Percentiles rank a stretch among this genome's conserved stretches.
phyloP scores from a whole-genome alignment of 495 filamentous ascomycete genomes.

The Bathelium albidoporum region DNA sequence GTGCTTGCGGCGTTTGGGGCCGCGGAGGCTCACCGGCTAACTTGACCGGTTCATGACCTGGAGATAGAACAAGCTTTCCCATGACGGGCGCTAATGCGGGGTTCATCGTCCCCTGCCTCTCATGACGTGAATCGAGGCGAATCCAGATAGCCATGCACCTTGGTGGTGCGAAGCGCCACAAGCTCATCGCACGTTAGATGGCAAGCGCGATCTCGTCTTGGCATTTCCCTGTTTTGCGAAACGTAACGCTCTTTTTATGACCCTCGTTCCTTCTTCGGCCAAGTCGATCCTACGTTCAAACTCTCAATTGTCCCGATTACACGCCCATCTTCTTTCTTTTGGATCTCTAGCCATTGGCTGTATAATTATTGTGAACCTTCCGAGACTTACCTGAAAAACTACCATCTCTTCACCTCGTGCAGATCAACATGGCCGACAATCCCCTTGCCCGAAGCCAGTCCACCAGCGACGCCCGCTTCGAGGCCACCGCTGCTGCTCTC shows the following conservation, averaged over 20 bases:
- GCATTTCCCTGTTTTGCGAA: not conserved
- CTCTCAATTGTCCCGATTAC: not conserved
- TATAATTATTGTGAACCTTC: too few relatives aligned
- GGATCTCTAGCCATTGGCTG: not conserved
- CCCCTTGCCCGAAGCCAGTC: not conserved
- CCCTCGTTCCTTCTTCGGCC: not conserved
- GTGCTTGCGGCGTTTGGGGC: not conserved
- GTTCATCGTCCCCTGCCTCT: too few relatives aligned
- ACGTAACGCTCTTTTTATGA: not conserved
- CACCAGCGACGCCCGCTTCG: slow-evolving; percentile 9
- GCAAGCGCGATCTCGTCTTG: not conserved
- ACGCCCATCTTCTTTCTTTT: not conserved
- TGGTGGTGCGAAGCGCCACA: not conserved
- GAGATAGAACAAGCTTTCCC: slow-evolving; percentile 1
- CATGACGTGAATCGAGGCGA: too few relatives aligned
- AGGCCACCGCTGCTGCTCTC: slow-evolving; percentile 9
- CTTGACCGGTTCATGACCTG: not conserved
- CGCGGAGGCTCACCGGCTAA: not conserved
- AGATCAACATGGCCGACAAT: not conserved
- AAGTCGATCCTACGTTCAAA: not conserved
- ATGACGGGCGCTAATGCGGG: slow-evolving; percentile 3
- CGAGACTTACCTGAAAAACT: too few relatives aligned
- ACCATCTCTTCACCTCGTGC: not conserved
- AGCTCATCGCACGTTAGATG: not conserved
- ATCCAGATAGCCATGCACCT: not conserved